These are phyloP conservation scores for Brassica nigra DNA, from an alignment of 345 rosid genomes.

Conservation along the genomic window DNA sequence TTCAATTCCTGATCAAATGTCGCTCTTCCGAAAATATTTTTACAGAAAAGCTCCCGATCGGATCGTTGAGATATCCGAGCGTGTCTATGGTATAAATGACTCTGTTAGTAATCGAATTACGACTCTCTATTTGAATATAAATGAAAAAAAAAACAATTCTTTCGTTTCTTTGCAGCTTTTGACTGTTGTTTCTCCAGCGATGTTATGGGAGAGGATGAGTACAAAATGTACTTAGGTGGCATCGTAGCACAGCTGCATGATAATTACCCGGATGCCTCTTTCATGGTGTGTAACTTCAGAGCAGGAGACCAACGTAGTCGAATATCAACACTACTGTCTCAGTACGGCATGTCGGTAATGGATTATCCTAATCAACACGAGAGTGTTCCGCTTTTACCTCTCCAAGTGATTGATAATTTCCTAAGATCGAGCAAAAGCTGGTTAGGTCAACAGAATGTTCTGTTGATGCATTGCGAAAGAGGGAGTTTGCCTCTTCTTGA, in stretches of 20 bases:
- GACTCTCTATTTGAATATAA: neutral
- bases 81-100: neutral
- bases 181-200: slow-evolving; percentile 97
- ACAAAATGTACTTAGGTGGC: slow-evolving; percentile 81
- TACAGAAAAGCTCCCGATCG: neutral
- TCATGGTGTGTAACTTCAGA: slow-evolving; percentile 94
- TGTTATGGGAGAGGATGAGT: slow-evolving; percentile 86
- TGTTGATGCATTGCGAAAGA: slow-evolving; percentile 93
- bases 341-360: slow-evolving; percentile 89
- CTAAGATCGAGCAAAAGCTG: slow-evolving; percentile 91
- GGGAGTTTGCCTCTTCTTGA: slow-evolving; percentile 98
- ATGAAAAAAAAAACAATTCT: neutral
- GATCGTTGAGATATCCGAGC: neutral
- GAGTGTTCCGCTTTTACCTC: slow-evolving; percentile 74
- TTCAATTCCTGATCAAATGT: neutral
- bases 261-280: slow-evolving; percentile 82
- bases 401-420: slow-evolving; percentile 89
- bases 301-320: slow-evolving; percentile 87
- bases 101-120: neutral
- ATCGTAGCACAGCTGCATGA: slow-evolving; percentile 92
- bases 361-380: slow-evolving; percentile 89
- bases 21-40: neutral
- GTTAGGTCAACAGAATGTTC: slow-evolving; percentile 93
- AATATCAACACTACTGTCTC: slow-evolving; percentile 73
- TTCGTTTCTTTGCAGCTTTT: slow-evolving; percentile 62